Base-by-base conservation (phyloP, 176 grass and related monocot species). In the Cenchrus fungigraminus region DNA sequence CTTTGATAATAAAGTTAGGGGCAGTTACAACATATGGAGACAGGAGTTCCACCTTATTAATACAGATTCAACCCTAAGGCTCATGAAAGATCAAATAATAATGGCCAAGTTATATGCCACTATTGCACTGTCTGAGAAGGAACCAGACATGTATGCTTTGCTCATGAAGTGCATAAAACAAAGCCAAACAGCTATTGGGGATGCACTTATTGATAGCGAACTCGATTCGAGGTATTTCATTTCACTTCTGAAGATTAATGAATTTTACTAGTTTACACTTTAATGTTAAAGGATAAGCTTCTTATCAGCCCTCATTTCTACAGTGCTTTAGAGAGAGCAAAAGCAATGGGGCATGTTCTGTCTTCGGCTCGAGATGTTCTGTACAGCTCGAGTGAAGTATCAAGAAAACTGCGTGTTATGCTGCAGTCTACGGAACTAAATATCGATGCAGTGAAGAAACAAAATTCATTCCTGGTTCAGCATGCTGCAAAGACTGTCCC, bases 401-500 rank as follows among this genome's bases (percentile, higher is more conserved):
- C 90, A 14, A 94, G 86, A 91, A 91, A 87, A 84, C 87, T 99
- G 54, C 87, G 91, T 70, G 81, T 76, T 66, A 95, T 99, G 91
- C 71, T 96, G 82, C 97, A 96, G 80, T 92, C 87, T 10, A 83
- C 86, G 8, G 97, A 99, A 89, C 84, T 92, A 84, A 89, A 89
- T 81, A 96, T 94, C 13, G 86, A 89, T 68, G 67, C 84, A 20
- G 88, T 89, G 13, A 98, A 94, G 89, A 96, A 95, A 77, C 93
- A 98, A 9, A 98, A 92, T 65, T 91, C 97, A 55, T 98, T 98
- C 77, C 82, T 98, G 76, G 97, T 98, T 67, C 97, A 98, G 76
- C 89, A 95, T 92, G 97, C 96, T 68, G 96, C 97, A 60, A 98
- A 98, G 87, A 98, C 93, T 4, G 74, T 95, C 12, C 93, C 97